Percentiles rank a stretch among this genome's conserved stretches.
Evolutionary conservation across 805 yeast genomes (phyloP).

Genomic region (Suhomyces canberraensis): DNA sequence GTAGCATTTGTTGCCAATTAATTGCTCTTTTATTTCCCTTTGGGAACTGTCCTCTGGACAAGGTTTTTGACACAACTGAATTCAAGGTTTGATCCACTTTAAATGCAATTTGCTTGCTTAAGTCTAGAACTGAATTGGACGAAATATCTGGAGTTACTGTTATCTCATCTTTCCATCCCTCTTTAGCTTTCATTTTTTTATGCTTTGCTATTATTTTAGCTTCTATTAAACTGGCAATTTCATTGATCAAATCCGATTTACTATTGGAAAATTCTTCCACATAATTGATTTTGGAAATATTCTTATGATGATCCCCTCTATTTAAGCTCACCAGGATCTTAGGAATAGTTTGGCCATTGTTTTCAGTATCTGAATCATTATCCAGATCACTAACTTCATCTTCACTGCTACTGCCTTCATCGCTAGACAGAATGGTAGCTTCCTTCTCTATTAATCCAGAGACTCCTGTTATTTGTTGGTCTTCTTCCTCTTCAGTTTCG

Average conservation of each 20-base stretch:
- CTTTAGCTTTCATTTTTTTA: neutral
- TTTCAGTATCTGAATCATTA: too few relatives aligned
- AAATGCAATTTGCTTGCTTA: slow-evolving; percentile 8
- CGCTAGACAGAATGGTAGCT: too few relatives aligned
- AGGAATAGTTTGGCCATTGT: too few relatives aligned
- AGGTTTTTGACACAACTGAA: slow-evolving; percentile 1
- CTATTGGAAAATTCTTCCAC: slow-evolving; percentile 15
- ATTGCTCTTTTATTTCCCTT: neutral
- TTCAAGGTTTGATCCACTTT: slow-evolving; percentile 11
- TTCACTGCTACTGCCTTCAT: too few relatives aligned
- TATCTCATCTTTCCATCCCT: slow-evolving; percentile 1
- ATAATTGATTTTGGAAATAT: slow-evolving; percentile 1
- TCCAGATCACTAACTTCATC: too few relatives aligned
- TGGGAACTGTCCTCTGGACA: neutral
- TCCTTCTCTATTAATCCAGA: too few relatives aligned
- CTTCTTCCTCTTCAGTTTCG: slow-evolving; percentile 7
- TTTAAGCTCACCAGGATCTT: too few relatives aligned
- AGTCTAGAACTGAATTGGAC: slow-evolving; percentile 3
- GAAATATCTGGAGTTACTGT: slow-evolving; percentile 5
- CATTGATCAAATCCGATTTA: slow-evolving; percentile 20
- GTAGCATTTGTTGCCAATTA: slow-evolving; percentile 30
- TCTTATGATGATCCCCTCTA: too few relatives aligned
- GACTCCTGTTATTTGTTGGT: too few relatives aligned
- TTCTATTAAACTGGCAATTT: slow-evolving; percentile 17
- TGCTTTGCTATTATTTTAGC: slow-evolving; percentile 10